Evolutionary conservation across 1,284 basidiomycete genomes (phyloP), one percentile per base, ranked within the genome.

Genomic region (Chalciporus sp.): DNA sequence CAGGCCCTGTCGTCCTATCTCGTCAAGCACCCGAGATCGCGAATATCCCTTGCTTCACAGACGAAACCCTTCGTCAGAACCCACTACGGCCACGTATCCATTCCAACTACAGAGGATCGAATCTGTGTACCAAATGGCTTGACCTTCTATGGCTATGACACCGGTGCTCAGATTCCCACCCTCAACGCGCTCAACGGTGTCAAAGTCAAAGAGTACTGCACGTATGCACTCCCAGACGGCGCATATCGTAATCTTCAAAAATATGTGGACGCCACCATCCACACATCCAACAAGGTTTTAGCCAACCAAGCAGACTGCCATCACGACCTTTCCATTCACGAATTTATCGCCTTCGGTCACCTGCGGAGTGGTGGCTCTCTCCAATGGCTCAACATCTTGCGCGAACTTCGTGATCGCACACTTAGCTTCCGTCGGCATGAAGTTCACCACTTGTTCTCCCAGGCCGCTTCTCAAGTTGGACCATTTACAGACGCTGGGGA

Each of bases 351-450:
- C 0, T 81, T 78, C 52, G 73, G 74, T 0, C 64, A 66, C 33
- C 54, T 82, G 26, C 76, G 80, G 5, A 70, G 75, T 31, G 79
- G 80, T 2, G 56, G 64, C 6, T 61, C 60, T 1, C 57, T 82
- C 0, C 81, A 82, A 43, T 82, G 80, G 80, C 58, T 76, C 40
- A 83, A 82, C 53, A 74, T 82, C 16, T 61, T 72, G 7, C 67
- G 74, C 19, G 78, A 77, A 55, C 55, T 82, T 14, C 64, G 66
- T 11, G 67, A 70, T 10, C 65, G 69, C 28, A 57, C 58, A 1
- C 58, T 83, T 29, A 72, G 66, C 1, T 75, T 80, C 47, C 60
- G 65, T 23, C 56, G 63, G 2, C 64, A 69, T 2, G 76, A 73
- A 23, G 77, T 82, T 0, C 67, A 76, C 51, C 42, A 65, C 1